phyloP scores from a whole-genome alignment of 768 basidiomycete genomes.

The Roridomyces roridus region DNA sequence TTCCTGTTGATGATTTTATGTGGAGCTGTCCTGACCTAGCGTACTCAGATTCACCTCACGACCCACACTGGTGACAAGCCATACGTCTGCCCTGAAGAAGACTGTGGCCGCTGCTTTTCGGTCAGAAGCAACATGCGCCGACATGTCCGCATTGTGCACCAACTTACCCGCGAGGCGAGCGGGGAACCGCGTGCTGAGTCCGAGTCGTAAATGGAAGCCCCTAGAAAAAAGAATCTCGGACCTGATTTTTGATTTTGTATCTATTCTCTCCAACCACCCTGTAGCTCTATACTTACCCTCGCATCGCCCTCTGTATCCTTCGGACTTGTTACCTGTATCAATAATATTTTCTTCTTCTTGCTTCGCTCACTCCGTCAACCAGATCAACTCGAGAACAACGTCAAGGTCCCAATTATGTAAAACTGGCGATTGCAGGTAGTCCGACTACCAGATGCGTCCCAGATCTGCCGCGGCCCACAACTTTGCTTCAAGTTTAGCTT shows the following conservation, averaged over 20 bases:
- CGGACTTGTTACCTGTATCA: conserved; percentile 18
- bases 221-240: conserved; percentile 18
- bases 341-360: conserved; percentile 13
- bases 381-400: conserved; percentile 13
- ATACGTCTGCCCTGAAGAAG: conserved; percentile 64
- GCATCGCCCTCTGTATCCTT: conserved; percentile 14
- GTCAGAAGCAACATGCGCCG: conserved; percentile 76
- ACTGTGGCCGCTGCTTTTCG: conserved; percentile 70
- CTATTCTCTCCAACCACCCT: conserved; percentile 22
- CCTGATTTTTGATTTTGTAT: conserved; percentile 21
- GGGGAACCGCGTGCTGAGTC: conserved; percentile 24
- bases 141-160: conserved; percentile 51
- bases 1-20: conserved; percentile 33
- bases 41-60: conserved; percentile 66
- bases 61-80: conserved; percentile 70
- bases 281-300: conserved; percentile 21
- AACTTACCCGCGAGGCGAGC: conserved; percentile 27
- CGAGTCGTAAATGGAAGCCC: conserved; percentile 25
- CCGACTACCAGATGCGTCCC: conserved; percentile 18
- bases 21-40: conserved; percentile 60
- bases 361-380: conserved; percentile 7
- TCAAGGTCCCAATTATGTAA: conserved; percentile 7
- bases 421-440: conserved; percentile 11
- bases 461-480: conserved; percentile 18
- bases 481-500: conserved; percentile 22